Evolutionary conservation across 176 grass and related monocot species (phyloP).

Genomic region (Raddia distichophylla): DNA sequence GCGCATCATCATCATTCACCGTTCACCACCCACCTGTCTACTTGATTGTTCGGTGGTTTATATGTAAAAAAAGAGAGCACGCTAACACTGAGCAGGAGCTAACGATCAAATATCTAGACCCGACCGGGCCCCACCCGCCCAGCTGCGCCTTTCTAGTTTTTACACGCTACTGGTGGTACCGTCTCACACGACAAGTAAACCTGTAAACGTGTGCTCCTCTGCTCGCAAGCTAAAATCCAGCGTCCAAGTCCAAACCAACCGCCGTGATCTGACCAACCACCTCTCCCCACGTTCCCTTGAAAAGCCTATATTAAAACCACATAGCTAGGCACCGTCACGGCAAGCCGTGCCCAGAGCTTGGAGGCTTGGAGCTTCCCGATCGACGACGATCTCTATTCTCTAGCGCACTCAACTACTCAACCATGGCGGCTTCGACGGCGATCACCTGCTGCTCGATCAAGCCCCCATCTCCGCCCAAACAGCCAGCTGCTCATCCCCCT

Average conservation of each 20-base stretch:
- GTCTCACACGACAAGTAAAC: constrained; percentile 64
- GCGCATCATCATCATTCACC: too few species aligned
- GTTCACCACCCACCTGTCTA: too few species aligned
- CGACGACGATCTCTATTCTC: too few species aligned
- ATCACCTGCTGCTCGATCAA: constrained; percentile 61
- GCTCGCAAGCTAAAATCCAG: constrained; percentile 38
- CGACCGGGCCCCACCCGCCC: constrained; percentile 27
- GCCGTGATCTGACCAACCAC: constrained; percentile 46
- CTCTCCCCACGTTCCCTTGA: background rate
- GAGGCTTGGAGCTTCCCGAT: too few species aligned
- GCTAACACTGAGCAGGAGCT: too few species aligned
- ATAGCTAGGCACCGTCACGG: background rate
- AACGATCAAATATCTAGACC: constrained; percentile 53
- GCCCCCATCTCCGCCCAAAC: constrained; percentile 22
- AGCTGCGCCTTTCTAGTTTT: background rate
- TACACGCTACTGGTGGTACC: constrained; percentile 57
- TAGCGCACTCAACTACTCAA: background rate
- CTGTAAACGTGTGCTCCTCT: constrained; percentile 36
- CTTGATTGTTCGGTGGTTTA: background rate
- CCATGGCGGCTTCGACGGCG: constrained; percentile 45
- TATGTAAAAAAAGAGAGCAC: too few species aligned
- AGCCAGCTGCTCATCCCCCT: background rate
- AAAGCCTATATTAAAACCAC: constrained; percentile 12
- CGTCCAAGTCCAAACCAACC: constrained; percentile 55
- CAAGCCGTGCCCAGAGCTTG: background rate